Evolutionary conservation across 352 stramenopile genomes (phyloP), one percentile per base, ranked within the genome.

Genomic region (Thraustochytrium aureum): DNA sequence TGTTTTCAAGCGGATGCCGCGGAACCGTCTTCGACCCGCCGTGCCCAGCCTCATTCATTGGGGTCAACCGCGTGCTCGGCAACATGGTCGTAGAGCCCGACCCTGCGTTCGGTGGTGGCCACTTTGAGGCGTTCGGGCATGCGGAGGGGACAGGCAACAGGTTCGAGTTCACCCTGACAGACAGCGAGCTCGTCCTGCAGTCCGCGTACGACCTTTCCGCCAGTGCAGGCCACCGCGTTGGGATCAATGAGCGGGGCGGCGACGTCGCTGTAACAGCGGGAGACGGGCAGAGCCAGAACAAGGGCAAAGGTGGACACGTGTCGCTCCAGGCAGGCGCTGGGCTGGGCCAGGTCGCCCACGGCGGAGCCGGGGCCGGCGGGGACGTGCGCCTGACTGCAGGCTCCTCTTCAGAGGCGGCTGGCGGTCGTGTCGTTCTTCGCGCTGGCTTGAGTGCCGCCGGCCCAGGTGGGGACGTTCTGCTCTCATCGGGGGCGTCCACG

Each of bases 1-100:
- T 89, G 50, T 94, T 91, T 65, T 86, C 84, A 22, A 90, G 86
- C 30, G 85, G 91, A 32, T 97, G 92, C 85, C 88, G 87, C 5
- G 88, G 90, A 22, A 82, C 93, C 17, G 88, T 97, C 45, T 92
- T 91, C 45, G 89, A 96, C 2, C 62, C 83, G 26, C 91, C 92
- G n/a, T 97, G 93, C 62, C 92, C 93, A 12, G 72, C 67, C 3
- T 86, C 89, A 37, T 87, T 93, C 79, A 85, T 42, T 41, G 62
- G 83, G 69, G 82, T 89, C 47, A 89, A 90, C 67, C 81, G 76
- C 20, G 72, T 90, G 33, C 66, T 90, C n/a, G 87, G 87, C 26
- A 90, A 90, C 76, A 65, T 90, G 38, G 66, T 86, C 35, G 81
- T 90, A 14, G 76, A 87, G 60, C 74, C 85, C 6, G 87, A 90